phyloP scores from a whole-genome alignment of 176 grass and related monocot species.

The Rhipidocladum racemiflorum region DNA sequence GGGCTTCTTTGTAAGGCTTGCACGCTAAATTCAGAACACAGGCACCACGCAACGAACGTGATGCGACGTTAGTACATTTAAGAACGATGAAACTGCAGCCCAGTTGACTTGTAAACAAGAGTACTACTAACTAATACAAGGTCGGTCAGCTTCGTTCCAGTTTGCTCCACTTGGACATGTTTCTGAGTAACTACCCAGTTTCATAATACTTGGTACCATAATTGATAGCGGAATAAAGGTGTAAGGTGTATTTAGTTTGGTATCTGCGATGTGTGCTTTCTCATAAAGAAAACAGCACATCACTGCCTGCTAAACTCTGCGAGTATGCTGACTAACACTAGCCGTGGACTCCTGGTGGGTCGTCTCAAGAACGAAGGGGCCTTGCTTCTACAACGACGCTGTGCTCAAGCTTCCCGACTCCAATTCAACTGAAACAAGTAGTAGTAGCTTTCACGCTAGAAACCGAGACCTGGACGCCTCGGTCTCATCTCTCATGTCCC shows the following conservation, averaged over 20 bases:
- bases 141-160: neutral
- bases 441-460: slow-evolving; percentile 22
- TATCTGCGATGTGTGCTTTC: neutral
- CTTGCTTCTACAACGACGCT: neutral
- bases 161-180: neutral
- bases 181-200: neutral
- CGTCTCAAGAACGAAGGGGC: neutral
- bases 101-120: neutral
- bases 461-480: neutral
- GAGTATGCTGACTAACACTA: neutral
- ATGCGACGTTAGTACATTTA: neutral
- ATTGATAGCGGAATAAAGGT: neutral
- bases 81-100: neutral
- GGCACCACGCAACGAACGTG: neutral
- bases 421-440: neutral
- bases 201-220: neutral
- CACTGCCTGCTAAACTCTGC: neutral
- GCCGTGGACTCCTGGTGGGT: neutral
- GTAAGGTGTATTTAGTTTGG: neutral
- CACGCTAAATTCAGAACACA: neutral
- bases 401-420: neutral
- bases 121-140: no score
- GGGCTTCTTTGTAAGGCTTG: neutral
- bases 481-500: neutral
- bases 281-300: neutral